Base-by-base conservation (phyloP, 805 yeast genomes). In the Metschnikowia sp. region DNA sequence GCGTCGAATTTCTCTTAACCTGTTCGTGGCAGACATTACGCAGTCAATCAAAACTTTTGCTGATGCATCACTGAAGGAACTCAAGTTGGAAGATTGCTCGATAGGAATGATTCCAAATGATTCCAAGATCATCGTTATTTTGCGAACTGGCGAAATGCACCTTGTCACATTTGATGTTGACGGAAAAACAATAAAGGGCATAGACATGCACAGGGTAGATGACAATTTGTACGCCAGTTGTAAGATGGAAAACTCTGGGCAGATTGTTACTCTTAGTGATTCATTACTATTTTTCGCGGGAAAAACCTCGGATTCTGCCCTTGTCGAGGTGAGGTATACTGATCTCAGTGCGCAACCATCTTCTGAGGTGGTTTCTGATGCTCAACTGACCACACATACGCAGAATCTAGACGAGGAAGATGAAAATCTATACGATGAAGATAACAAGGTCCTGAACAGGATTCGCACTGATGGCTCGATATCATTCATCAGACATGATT, bases 1-100 rank as follows among this genome's bases (percentile, higher is more conserved):
- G 2, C 76, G 79, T 49, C 84, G 88, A 28, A 69, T 83, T 2
- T 82, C 84, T 2, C 79, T 84, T 2, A 87, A 87, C 60, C 65
- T 70, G 48, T 84, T 68, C 55, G 78, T 81, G 29, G 53, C 70
- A 2, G 59, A 62, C 35, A 64, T 62, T 32, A 73, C 76, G 1
- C 54, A 64, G 3, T 64, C 69, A 2, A 61, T 59, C 40, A 72
- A 72, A 46, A 62, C 60, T 43, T 72, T 65, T 50, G 52, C 53
- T 31, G 84, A 84, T 61, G 76, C 78, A 50, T 62, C 82, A 2
- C 60, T 65, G 40, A 61, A 85, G 52, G 73, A 79, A 52, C 55
- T 87, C 41, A 68, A 69, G 42, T 65, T 88, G 18, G 94, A 84
- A 45, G 75, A 78, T 51, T 69, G 84, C 41, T 50, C 66, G 2